phyloP scores from a whole-genome alignment of 1,284 basidiomycete species.

The Ganoderma lingzhi region DNA sequence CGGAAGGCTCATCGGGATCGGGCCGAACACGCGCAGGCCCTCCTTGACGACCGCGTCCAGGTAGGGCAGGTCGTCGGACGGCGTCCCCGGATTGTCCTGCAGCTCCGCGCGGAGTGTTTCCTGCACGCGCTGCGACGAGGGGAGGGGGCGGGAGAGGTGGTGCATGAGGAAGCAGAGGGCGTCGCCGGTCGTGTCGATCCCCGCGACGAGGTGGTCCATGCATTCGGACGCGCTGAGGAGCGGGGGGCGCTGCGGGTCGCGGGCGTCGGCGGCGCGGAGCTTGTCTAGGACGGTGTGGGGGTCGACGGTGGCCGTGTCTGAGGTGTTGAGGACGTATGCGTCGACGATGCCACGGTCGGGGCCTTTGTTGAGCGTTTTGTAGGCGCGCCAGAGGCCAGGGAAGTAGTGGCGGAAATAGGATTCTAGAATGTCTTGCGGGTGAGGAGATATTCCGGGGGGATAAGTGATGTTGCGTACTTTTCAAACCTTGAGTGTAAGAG shows the following conservation, averaged over 20 bases:
- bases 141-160: constrained; percentile 33
- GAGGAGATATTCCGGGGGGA: background rate
- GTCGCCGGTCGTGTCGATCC: constrained; percentile 40
- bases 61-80: constrained; percentile 89
- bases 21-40: constrained; percentile 87
- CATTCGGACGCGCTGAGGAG: constrained; percentile 4
- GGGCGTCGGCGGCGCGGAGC: constrained; percentile 24
- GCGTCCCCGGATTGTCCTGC: constrained; percentile 14
- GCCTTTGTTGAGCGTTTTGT: constrained; percentile 10
- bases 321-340: constrained; percentile 24
- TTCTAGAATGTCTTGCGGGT: background rate
- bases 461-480: constrained; percentile 14
- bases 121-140: constrained; percentile 30
- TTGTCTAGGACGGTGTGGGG: constrained; percentile 32
- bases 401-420: constrained; percentile 32
- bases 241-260: background rate
- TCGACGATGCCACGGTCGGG: constrained; percentile 10
- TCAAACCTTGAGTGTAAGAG: constrained; percentile 28
- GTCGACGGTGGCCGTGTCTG: constrained; percentile 21
- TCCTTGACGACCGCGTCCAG: constrained; percentile 92
- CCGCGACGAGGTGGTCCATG: constrained; percentile 34
- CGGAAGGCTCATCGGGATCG: constrained; percentile 90
- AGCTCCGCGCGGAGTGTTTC: constrained; percentile 34
- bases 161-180: constrained; percentile 39
- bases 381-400: constrained; percentile 16